Percentiles rank a stretch among this genome's conserved stretches.
Conservation (phyloP, 208 protist genomes). For the Kentomonas sorsogonicus region DNA sequence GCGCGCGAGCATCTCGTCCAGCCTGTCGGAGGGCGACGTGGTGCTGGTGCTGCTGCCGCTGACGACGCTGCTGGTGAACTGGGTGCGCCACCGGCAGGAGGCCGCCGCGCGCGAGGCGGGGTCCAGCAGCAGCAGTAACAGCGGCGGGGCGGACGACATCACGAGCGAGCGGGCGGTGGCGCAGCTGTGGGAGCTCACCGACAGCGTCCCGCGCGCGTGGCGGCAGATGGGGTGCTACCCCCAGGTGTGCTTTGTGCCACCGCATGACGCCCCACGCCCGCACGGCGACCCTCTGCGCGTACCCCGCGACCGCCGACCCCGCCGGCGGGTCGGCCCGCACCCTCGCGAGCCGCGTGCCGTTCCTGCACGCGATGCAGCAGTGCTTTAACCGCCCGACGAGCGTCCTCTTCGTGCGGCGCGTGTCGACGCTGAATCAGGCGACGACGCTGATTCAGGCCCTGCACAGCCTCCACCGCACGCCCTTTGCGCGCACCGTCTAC, state of each 20-base stretch:
- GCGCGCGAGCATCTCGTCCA: too few species aligned
- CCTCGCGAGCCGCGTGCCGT: conserved; percentile 19
- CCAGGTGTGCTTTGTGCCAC: background rate
- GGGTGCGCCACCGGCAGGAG: conserved; percentile 20
- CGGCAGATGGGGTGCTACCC: too few species aligned
- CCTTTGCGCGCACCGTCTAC: conserved; percentile 54
- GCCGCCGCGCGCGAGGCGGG: background rate
- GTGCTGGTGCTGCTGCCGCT: conserved; percentile 30
- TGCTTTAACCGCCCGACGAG: conserved; percentile 16
- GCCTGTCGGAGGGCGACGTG: too few species aligned
- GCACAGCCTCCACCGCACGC: conserved; percentile 35
- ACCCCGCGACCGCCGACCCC: background rate
- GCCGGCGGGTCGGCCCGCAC: background rate
- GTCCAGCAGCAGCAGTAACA: background rate
- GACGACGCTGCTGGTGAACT: conserved; percentile 17
- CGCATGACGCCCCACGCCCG: background rate
- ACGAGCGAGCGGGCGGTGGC: too few species aligned
- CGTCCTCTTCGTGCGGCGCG: conserved; percentile 42
- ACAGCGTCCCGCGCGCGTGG: too few species aligned
- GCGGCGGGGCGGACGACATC: background rate
- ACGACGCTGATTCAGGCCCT: conserved; percentile 45
- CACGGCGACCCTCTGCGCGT: background rate
- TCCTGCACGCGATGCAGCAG: conserved; percentile 44
- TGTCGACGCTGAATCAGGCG: conserved; percentile 37
- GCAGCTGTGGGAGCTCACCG: too few species aligned